Conservation (phyloP, 345 rosid genomes). For the Syzygium aromaticum region DNA sequence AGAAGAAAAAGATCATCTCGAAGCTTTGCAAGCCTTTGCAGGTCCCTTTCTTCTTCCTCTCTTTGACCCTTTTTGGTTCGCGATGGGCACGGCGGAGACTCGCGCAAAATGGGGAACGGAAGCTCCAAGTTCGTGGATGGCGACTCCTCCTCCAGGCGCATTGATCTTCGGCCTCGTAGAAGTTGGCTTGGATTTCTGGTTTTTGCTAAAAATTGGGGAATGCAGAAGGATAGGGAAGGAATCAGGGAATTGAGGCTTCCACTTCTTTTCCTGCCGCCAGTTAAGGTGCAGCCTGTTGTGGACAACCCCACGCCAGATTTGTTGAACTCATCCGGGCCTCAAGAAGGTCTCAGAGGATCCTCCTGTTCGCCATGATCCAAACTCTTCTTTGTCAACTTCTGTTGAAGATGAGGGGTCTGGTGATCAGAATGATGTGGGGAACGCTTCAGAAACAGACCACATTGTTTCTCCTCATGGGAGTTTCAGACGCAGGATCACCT, state of each 20-base stretch:
- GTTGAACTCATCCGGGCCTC: conserved; percentile 8
- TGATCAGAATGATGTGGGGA: not conserved
- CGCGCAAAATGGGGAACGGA: too few species aligned
- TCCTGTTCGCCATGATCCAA: not conserved
- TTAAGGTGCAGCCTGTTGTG: not conserved
- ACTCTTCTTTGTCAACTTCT: not conserved
- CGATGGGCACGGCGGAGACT: too few species aligned
- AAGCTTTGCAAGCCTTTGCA: too few species aligned
- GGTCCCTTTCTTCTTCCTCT: too few species aligned
- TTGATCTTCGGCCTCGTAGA: too few species aligned
- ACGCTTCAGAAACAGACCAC: not conserved
- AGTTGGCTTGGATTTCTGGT: too few species aligned
- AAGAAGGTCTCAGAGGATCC: not conserved
- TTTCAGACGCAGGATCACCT: conserved; percentile 4
- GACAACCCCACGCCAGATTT: conserved; percentile 16
- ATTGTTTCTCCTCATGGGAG: conserved; percentile 11
- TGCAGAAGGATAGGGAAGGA: not conserved
- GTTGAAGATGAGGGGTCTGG: not conserved
- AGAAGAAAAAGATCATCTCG: too few species aligned
- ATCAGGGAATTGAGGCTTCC: conserved; percentile 17
- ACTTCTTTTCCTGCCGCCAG: not conserved
- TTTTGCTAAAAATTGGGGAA: too few species aligned
- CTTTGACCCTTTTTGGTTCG: too few species aligned
- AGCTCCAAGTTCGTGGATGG: too few species aligned
- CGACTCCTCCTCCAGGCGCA: too few species aligned